Percentiles rank a stretch among this genome's conserved stretches.
phyloP scores from a whole-genome alignment of 306 rosid species.

The Oemleria cerasiformis region DNA sequence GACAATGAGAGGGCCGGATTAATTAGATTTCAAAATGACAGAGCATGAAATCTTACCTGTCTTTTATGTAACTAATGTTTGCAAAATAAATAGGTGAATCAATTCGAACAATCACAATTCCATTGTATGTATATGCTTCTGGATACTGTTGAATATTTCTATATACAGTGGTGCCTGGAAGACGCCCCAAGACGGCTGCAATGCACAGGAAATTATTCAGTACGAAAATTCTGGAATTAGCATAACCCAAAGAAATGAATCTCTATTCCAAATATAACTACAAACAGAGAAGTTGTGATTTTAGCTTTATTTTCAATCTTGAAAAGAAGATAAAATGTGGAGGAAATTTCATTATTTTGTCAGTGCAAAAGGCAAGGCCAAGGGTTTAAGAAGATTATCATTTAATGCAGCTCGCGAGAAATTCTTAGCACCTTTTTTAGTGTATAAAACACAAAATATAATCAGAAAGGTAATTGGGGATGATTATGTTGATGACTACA shows the following conservation, averaged over 20 bases:
- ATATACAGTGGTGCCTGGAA: constrained; percentile 95
- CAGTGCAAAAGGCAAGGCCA: background rate
- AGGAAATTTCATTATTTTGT: background rate
- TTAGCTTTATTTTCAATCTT: background rate
- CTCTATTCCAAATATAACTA: background rate
- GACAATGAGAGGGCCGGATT: constrained; percentile 4
- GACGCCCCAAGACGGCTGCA: constrained; percentile 98
- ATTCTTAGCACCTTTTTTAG: background rate
- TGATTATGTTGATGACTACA: background rate
- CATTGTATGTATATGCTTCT: constrained; percentile 91
- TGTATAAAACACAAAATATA: background rate
- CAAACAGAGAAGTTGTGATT: background rate
- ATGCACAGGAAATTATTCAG: constrained; percentile 26
- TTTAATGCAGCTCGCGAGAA: background rate
- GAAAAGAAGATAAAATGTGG: background rate
- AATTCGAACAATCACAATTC: constrained; percentile 88
- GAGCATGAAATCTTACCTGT: constrained; percentile 53
- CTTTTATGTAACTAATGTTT: constrained; percentile 80
- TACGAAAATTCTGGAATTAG: background rate
- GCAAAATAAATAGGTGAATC: constrained; percentile 98
- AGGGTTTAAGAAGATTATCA: background rate
- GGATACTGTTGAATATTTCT: constrained; percentile 88
- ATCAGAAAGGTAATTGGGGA: background rate
- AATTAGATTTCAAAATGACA: background rate
- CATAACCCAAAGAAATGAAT: background rate